Percentiles rank a stretch among this genome's conserved stretches.
Evolutionary conservation across 805 yeast genomes (phyloP).

Genomic region (Candida cerambycidarum): DNA sequence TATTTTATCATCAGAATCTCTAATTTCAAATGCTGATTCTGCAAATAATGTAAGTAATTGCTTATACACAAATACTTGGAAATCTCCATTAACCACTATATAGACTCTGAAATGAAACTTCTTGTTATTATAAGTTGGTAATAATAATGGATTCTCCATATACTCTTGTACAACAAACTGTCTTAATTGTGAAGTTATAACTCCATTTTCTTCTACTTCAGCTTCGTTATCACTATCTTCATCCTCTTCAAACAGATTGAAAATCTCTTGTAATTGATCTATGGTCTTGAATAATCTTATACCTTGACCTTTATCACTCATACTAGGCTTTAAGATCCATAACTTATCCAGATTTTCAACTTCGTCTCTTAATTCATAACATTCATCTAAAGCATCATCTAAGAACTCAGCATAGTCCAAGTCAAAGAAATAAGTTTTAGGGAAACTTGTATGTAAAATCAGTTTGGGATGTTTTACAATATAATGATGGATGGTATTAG

Average conservation of each 20-base stretch:
- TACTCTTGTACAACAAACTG: slow-evolving; percentile 91
- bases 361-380: slow-evolving; percentile 82
- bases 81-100: slow-evolving; percentile 70
- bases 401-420: slow-evolving; percentile 94
- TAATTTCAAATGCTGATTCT: slow-evolving; percentile 32
- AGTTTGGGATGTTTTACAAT: slow-evolving; percentile 73
- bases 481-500: slow-evolving; percentile 79
- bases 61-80: slow-evolving; percentile 76
- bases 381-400: slow-evolving; percentile 91
- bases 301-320: slow-evolving; percentile 98
- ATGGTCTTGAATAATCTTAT: slow-evolving; percentile 77
- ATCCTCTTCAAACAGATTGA: slow-evolving; percentile 84
- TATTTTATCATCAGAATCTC: slow-evolving; percentile 25
- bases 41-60: slow-evolving; percentile 85
- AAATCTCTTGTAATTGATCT: slow-evolving; percentile 77
- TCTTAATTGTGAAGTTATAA: slow-evolving; percentile 82
- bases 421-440: slow-evolving; percentile 77
- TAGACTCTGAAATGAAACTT: slow-evolving; percentile 91
- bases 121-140: slow-evolving; percentile 57
- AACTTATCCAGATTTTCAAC: slow-evolving; percentile 59
- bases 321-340: slow-evolving; percentile 93
- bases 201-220: slow-evolving; percentile 49
- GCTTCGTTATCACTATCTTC: slow-evolving; percentile 42
- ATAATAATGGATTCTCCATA: slow-evolving; percentile 62
- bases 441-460: slow-evolving; percentile 57